Evolutionary conservation across 2,329 filamentous ascomycete species (phyloP).

Genomic region (Neofusicoccum sp.): DNA sequence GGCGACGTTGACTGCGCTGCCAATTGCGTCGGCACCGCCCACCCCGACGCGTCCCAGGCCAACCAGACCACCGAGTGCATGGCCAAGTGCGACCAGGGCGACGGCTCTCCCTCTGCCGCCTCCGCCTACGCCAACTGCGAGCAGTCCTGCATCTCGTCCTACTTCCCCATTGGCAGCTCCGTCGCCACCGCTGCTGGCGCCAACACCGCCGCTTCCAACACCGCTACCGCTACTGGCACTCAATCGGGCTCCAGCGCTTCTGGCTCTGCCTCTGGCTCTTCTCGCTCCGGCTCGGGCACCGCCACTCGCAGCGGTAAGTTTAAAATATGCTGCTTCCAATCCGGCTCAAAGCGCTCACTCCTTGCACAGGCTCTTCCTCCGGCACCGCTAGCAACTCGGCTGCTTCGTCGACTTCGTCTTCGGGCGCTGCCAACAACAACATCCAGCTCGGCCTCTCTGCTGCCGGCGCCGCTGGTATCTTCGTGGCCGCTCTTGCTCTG

Average conservation of each 20-base stretch:
- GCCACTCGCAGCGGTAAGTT: conserved; percentile 3
- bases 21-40: conserved; percentile 51
- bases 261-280: conserved; percentile 3
- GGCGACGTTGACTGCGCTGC: conserved; percentile 53
- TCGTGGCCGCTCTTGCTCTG: conserved; percentile 38
- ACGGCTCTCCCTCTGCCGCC: conserved; percentile 47
- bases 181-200: conserved; percentile 17
- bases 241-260: conserved; percentile 23
- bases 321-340: too few relatives aligned
- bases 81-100: conserved; percentile 53
- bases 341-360: not conserved
- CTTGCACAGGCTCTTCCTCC: conserved; percentile 21
- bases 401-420: conserved; percentile 24
- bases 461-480: conserved; percentile 36
- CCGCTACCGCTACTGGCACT: conserved; percentile 26
- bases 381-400: conserved; percentile 23
- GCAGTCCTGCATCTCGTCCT: conserved; percentile 48
- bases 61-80: conserved; percentile 54
- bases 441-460: conserved; percentile 28
- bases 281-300: conserved; percentile 22
- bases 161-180: conserved; percentile 46
- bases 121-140: conserved; percentile 49
- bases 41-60: conserved; percentile 50
- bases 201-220: conserved; percentile 26
- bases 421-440: conserved; percentile 30